phyloP scores from a whole-genome alignment of 176 grass and related monocot genomes.

The barley (Hordeum vulgare) region DNA sequence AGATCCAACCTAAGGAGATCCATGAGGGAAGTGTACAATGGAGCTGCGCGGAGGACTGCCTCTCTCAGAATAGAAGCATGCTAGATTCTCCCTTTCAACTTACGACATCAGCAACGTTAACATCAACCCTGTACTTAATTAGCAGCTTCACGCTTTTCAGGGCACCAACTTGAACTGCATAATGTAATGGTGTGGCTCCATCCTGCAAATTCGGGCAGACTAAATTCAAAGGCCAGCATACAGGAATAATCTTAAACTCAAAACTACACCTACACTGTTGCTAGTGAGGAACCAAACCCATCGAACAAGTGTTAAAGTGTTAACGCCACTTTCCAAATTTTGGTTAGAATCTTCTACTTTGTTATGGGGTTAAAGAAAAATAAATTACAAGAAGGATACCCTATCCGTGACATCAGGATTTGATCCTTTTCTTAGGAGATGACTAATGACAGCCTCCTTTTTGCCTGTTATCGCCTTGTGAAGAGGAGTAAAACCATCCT shows the following conservation, averaged over 20 bases:
- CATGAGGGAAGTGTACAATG: too few relatives aligned
- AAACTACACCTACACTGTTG: background rate
- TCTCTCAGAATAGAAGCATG: too few relatives aligned
- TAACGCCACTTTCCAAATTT: background rate
- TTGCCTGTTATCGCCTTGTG: constrained; percentile 85
- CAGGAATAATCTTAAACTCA: background rate
- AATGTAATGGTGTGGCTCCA: constrained; percentile 79
- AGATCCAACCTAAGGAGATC: constrained; percentile 33
- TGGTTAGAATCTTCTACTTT: background rate
- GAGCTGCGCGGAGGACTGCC: too few relatives aligned
- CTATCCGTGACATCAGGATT: constrained; percentile 82
- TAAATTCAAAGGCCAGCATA: constrained; percentile 3
- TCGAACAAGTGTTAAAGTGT: background rate
- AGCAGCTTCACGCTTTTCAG: constrained; percentile 72
- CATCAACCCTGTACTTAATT: too few relatives aligned
- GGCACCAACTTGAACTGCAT: constrained; percentile 85
- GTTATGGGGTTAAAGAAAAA: background rate
- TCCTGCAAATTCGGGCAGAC: constrained; percentile 36
- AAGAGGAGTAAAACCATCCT: constrained; percentile 85
- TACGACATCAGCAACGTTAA: too few relatives aligned
- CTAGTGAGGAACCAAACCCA: background rate
- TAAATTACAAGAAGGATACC: constrained; percentile 26
- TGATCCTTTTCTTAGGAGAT: constrained; percentile 79
- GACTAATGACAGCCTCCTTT: constrained; percentile 91
- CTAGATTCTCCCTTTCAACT: too few relatives aligned